Base-by-base conservation (phyloP, 169 alveolate species). In the Babesia gibsoni region DNA sequence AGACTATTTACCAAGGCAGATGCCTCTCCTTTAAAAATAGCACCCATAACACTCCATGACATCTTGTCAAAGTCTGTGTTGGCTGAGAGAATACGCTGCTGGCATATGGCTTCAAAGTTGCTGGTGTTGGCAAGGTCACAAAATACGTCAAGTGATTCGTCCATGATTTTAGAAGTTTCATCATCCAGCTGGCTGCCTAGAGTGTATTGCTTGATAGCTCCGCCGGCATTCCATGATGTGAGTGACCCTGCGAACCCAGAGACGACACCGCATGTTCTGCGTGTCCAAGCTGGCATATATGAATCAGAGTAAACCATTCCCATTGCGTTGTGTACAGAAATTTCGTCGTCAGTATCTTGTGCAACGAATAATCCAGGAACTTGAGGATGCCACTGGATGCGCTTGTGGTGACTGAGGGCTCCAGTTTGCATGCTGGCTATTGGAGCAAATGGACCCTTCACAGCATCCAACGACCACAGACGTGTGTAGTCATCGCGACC, bases 401-500 rank as follows among this genome's bases (percentile, higher is more conserved):
- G 56, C 22, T 48, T 42, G 46, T 75, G 84, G 46, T 75, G 80
- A 32, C 77, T 52, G 16, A 75, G 73, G 8, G 84, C 84, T 45
- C 70, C 84, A n/a, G 84, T 75, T 25, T 67, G 78, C 58, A 75
- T 49, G 35, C 63, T 63, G 0, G 81, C 50, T 42, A 75, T 12
- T 29, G 58, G 54, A 41, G 52, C 54, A 63, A 75, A 75, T 35
- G 79, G 73, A 0, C 72, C 66, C 25, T 57, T 49, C 23, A 43
- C 77, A 3, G 80, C 41, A 35, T 75, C 84, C 70, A 87, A 45
- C 14, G 82, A 42, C 95, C 95, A 90, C 48, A 93, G 89, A 30
- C 85, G 72, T 3, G 93, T 90, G 42, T 52, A 43, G 46, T 84
- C 84, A 54, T 90, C 95, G 37, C 84, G 79, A 4, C 92, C 93